These are phyloP conservation scores for Ligustrum vulgare DNA, from an alignment of 257 asterid genomes.

Conservation along the genomic window DNA sequence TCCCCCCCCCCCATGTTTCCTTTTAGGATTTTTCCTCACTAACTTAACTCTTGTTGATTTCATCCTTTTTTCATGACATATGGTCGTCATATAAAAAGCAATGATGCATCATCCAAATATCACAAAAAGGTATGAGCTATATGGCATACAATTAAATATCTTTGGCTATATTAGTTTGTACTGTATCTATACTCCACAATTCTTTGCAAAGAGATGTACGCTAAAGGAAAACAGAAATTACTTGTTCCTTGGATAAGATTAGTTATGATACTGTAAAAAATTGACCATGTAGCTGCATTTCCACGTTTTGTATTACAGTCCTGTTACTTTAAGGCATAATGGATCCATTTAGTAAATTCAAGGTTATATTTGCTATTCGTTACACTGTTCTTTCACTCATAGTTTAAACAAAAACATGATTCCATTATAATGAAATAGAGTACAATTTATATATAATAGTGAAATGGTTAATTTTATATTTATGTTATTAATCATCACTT, in stretches of 20 bases:
- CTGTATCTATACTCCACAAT: not conserved
- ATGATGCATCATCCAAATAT: conserved; percentile 51
- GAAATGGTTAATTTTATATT: no score
- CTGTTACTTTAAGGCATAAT: no score
- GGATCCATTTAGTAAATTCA: no score
- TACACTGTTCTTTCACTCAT: no score
- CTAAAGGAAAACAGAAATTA: conserved; percentile 1
- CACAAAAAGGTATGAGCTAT: conserved; percentile 60
- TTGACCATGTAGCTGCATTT: not conserved
- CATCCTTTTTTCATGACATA: conserved; percentile 35
- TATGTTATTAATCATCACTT: no score
- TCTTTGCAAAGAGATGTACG: not conserved
- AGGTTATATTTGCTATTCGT: no score
- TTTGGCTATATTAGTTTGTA: not conserved
- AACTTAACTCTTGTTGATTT: no score
- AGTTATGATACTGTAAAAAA: not conserved
- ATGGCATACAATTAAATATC: conserved; percentile 5
- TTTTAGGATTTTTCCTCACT: not conserved
- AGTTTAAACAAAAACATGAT: no score
- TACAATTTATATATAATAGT: no score
- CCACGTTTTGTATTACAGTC: no score
- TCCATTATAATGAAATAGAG: no score
- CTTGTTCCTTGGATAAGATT: not conserved
- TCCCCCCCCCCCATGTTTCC: no score
- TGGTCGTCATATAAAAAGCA: conserved; percentile 72